phyloP scores from a whole-genome alignment of 805 yeast genomes.

The Wickerhamomyces bovis region DNA sequence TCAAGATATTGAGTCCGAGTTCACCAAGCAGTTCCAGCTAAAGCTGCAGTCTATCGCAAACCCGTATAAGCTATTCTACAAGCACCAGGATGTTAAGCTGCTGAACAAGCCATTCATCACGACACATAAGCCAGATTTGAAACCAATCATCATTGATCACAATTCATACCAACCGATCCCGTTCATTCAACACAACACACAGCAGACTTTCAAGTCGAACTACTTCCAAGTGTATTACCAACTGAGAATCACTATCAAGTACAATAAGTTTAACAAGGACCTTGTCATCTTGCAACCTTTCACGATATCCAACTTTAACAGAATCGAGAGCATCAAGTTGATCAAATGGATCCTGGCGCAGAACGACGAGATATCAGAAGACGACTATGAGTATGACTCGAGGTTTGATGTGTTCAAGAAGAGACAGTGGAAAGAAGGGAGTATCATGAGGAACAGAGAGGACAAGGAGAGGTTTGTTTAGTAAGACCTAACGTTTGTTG shows the following conservation, averaged over 20 bases:
- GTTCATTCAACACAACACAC: slow-evolving; percentile 39
- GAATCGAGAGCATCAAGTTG: slow-evolving; percentile 40
- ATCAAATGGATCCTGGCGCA: slow-evolving; percentile 49
- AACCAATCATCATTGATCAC: slow-evolving; percentile 24
- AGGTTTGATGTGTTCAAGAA: slow-evolving; percentile 26
- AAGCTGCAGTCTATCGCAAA: slow-evolving; percentile 22
- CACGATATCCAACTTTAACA: slow-evolving; percentile 48
- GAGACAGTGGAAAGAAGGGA: slow-evolving; percentile 26
- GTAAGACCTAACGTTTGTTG: no score
- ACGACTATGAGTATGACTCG: slow-evolving; percentile 28
- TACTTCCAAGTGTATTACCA: slow-evolving; percentile 49
- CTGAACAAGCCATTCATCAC: slow-evolving; percentile 18
- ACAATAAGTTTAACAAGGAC: slow-evolving; percentile 43
- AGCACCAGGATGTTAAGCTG: slow-evolving; percentile 27
- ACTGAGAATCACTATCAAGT: slow-evolving; percentile 33
- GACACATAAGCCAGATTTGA: slow-evolving; percentile 20
- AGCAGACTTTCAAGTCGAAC: slow-evolving; percentile 39
- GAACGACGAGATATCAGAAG: slow-evolving; percentile 35
- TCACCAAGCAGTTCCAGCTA: slow-evolving; percentile 24
- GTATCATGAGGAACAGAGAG: slow-evolving; percentile 15
- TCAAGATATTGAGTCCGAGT: slow-evolving; percentile 6
- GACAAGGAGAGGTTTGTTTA: slow-evolving; percentile 20
- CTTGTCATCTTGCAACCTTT: slow-evolving; percentile 46
- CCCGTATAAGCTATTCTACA: slow-evolving; percentile 25
- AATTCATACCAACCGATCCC: slow-evolving; percentile 22